Evolutionary conservation across 176 grass and related monocot species (phyloP), one percentile per base, ranked within the genome.

Genomic region (Carex cristatella): DNA sequence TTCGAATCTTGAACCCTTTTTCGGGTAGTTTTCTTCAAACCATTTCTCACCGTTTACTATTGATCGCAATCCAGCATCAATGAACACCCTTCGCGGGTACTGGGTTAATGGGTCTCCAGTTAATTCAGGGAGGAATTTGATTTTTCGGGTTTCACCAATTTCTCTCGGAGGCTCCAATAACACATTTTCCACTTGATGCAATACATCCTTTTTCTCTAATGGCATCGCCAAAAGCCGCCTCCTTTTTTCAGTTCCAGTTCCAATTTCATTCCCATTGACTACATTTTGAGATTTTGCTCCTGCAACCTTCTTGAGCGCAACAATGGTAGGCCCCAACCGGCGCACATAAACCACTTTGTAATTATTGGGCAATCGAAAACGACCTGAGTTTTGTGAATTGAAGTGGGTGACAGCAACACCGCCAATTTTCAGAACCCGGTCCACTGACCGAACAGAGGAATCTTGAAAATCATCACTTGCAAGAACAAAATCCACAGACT

Each of bases 371-470:
- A 93, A 28, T 38, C 63, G 88, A 42, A 97, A 74, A 51, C 61
- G 27, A 65, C 58, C 69, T 10, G 56, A 31, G 1, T 78, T 73
- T 61, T 83, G 88, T 67, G 89, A 48, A 81, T 73, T 84, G 51
- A 90, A 73, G 32, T 69, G 80, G 33, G 68, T 58, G 0, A 82
- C 84, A 1, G 88, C 67, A 59, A 97, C 71, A 84, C 94, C 91
- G 11, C 94, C 91, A 23, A 88, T 32, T 79, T 82, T 93, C 75
- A 97, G 87, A 60, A 91, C 89, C 57, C 91, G 85, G 53, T 96
- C 91, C 44, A 85, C 69, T 2, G 91, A 63, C 66, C 71, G 88
- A 83, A 89, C 85, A 10, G 73, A 84, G 35, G 57, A 61, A 18
- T 86, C 80, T 61, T 35, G n/a, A 74, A 97, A 87, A 57, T 63